A percentile compares a stretch with the other conserved stretches of the same genome.
These are phyloP conservation scores for Neurospora sp. DNA, from an alignment of 495 filamentous ascomycete species.

Conservation along the genomic window DNA sequence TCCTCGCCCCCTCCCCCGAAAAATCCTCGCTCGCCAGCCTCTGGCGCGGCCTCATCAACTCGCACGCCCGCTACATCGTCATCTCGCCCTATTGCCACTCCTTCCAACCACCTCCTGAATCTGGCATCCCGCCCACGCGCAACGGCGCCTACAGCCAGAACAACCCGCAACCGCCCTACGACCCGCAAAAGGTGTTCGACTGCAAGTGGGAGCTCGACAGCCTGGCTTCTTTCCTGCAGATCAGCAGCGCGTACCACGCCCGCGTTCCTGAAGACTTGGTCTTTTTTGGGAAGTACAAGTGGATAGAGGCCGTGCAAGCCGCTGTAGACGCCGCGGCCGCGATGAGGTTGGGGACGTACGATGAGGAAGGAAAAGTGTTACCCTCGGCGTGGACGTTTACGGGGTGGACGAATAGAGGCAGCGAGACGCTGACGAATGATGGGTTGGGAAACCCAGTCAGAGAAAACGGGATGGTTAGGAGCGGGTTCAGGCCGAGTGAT, in stretches of 20 bases:
- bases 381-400: conserved; percentile 47
- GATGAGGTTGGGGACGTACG: conserved; percentile 51
- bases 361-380: conserved; percentile 42
- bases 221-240: conserved; percentile 50
- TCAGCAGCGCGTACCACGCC: conserved; percentile 49
- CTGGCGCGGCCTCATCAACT: conserved; percentile 49
- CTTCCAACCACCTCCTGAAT: conserved; percentile 51
- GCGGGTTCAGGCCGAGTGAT: conserved; percentile 54
- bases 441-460: conserved; percentile 51
- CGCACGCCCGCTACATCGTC: conserved; percentile 49
- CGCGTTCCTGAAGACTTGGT: conserved; percentile 38
- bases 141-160: conserved; percentile 44
- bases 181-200: conserved; percentile 44
- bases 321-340: conserved; percentile 47
- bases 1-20: conserved; percentile 43
- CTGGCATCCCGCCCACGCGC: conserved; percentile 32
- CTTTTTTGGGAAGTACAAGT: conserved; percentile 52
- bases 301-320: conserved; percentile 46
- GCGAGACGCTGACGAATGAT: conserved; percentile 52
- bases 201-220: conserved; percentile 59
- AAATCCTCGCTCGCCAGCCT: conserved; percentile 48
- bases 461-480: conserved; percentile 51
- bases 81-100: conserved; percentile 51
- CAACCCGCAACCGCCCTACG: conserved; percentile 36
- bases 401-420: conserved; percentile 44